These are phyloP conservation scores for Sporisorium iseilematis-ciliati DNA, from an alignment of 1,284 basidiomycete genomes.

Conservation along the genomic window DNA sequence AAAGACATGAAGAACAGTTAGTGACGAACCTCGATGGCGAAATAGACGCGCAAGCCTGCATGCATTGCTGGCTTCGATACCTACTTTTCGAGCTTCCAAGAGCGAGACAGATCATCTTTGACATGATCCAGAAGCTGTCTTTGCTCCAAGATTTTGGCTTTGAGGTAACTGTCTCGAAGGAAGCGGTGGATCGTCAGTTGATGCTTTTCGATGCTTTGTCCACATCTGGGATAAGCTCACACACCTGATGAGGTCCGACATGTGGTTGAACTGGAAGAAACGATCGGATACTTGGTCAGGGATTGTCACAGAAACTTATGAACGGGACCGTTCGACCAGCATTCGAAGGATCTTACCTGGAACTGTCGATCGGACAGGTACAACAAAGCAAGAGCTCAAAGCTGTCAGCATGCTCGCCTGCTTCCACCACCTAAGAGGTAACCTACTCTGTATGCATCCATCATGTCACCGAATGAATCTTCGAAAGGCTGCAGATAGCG, in stretches of 20 bases:
- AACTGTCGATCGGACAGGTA: constrained; percentile 15
- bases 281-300: background rate
- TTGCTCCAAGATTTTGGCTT: constrained; percentile 26
- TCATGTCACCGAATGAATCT: constrained; percentile 12
- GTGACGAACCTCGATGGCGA: too few relatives aligned
- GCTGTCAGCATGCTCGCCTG: background rate
- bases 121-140: constrained; percentile 36
- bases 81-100: constrained; percentile 17
- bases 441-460: constrained; percentile 15
- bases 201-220: background rate
- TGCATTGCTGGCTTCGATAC: background rate
- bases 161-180: constrained; percentile 27
- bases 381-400: background rate
- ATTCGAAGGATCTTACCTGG: constrained; percentile 22
- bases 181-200: background rate
- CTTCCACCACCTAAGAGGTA: too few relatives aligned
- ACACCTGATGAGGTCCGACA: constrained; percentile 35
- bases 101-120: constrained; percentile 21
- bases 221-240: constrained; percentile 1
- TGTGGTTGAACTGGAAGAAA: constrained; percentile 31
- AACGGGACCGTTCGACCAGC: too few relatives aligned
- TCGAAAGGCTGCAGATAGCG: constrained; percentile 28
- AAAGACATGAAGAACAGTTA: too few relatives aligned
- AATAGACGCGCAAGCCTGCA: too few relatives aligned
- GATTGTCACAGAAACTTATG: background rate